These are phyloP conservation scores for Candida tibetensis DNA, from an alignment of 805 yeast species.

Conservation along the genomic window DNA sequence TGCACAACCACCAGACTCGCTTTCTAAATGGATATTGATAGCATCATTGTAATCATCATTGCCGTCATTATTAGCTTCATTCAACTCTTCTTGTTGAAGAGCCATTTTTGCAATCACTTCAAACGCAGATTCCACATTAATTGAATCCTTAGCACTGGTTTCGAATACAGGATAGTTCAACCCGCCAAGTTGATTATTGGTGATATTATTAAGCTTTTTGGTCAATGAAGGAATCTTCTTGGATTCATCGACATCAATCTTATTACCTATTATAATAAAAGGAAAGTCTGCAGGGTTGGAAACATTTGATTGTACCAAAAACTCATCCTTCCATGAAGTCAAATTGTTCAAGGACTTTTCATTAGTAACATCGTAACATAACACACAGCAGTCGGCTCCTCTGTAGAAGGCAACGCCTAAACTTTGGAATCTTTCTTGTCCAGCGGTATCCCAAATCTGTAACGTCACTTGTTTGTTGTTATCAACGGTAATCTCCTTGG, in stretches of 20 bases:
- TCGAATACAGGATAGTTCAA: slow-evolving; percentile 80
- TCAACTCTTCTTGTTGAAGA: slow-evolving; percentile 88
- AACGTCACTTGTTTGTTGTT: slow-evolving; percentile 70
- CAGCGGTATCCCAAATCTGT: slow-evolving; percentile 98
- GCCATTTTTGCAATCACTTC: slow-evolving; percentile 96
- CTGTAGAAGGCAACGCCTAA: slow-evolving; percentile 96
- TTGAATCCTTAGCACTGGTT: slow-evolving; percentile 96
- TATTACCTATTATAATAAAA: slow-evolving; percentile 91
- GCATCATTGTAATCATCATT: slow-evolving; percentile 93
- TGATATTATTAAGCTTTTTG: slow-evolving; percentile 49
- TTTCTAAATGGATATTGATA: slow-evolving; percentile 88
- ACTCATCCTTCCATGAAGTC: slow-evolving; percentile 93
- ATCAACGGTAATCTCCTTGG: slow-evolving; percentile 85
- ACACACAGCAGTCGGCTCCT: slow-evolving; percentile 97
- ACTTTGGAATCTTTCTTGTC: slow-evolving; percentile 96
- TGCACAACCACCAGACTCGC: slow-evolving; percentile 71
- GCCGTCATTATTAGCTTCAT: slow-evolving; percentile 66
- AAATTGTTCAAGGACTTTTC: slow-evolving; percentile 88
- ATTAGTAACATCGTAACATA: slow-evolving; percentile 94
- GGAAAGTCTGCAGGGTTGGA: slow-evolving; percentile 94
- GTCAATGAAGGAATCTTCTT: slow-evolving; percentile 66
- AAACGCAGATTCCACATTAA: slow-evolving; percentile 92
- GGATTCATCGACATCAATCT: slow-evolving; percentile 89
- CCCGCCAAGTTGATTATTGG: slow-evolving; percentile 54
- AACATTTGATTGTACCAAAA: slow-evolving; percentile 88